phyloP scores from a whole-genome alignment of 179 eudicot species.

The Camellia oleifera region DNA sequence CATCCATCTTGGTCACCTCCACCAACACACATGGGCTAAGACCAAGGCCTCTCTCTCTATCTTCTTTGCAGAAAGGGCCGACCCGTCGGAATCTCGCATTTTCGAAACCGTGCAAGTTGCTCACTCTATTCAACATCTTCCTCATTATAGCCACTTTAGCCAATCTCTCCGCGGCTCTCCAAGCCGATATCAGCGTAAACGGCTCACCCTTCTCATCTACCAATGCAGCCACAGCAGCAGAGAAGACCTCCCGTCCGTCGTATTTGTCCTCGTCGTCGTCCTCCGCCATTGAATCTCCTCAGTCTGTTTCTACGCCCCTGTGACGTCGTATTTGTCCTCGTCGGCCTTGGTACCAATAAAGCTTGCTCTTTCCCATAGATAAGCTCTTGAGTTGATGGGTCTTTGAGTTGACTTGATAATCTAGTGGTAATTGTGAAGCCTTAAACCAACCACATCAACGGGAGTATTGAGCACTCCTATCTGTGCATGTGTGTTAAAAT shows the following conservation, averaged over 20 bases:
- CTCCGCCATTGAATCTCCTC: constrained; percentile 25
- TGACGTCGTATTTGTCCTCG: constrained; percentile 48
- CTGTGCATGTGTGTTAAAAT: no score
- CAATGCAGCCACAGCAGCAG: not conserved
- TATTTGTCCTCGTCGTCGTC: not conserved
- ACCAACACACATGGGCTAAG: no score
- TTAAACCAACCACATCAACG: no score
- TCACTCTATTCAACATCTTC: constrained; percentile 67
- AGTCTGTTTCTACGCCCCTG: constrained; percentile 35
- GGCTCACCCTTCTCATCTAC: constrained; percentile 74
- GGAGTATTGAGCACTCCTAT: no score
- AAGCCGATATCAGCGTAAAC: constrained; percentile 79
- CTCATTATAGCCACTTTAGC: constrained; percentile 84
- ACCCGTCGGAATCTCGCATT: constrained; percentile 54
- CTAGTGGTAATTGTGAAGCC: no score
- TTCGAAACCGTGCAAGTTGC: constrained; percentile 92
- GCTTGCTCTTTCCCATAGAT: constrained; percentile 50
- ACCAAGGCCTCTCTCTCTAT: no score
- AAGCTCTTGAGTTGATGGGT: constrained; percentile 49
- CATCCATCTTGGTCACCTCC: no score
- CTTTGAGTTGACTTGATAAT: constrained; percentile 21
- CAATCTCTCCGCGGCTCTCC: constrained; percentile 84
- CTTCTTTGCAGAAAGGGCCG: no score
- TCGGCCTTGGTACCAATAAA: constrained; percentile 58
- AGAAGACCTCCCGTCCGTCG: constrained; percentile 13